These are phyloP conservation scores for Geosmithia putterillii DNA, from an alignment of 2,329 filamentous ascomycete genomes.

Conservation along the genomic window DNA sequence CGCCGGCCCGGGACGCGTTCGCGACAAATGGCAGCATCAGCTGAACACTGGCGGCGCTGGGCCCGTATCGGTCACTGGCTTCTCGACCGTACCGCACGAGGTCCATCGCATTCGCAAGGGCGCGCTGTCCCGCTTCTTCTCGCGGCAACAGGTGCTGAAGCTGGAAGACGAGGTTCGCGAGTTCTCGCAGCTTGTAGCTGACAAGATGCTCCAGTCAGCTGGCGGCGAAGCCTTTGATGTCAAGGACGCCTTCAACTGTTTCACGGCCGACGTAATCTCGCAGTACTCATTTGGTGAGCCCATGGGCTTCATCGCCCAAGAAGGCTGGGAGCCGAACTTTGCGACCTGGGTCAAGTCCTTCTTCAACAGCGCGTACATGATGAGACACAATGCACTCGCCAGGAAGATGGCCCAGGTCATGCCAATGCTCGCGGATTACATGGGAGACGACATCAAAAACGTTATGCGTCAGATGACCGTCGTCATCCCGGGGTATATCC, in stretches of 20 bases:
- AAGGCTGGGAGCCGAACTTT: conserved; percentile 23
- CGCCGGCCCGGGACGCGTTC: conserved; percentile 12
- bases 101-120: conserved; percentile 17
- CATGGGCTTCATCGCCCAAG: conserved; percentile 15
- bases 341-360: conserved; percentile 19
- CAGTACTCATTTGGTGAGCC: conserved; percentile 23
- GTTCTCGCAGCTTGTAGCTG: conserved; percentile 10
- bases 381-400: conserved; percentile 15
- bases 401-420: conserved; percentile 12
- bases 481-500: conserved; percentile 11
- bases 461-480: conserved; percentile 13
- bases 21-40: conserved; percentile 13
- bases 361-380: conserved; percentile 17
- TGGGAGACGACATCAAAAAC: conserved; percentile 10
- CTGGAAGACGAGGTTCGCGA: conserved; percentile 12
- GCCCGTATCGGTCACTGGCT: conserved; percentile 8
- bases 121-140: conserved; percentile 19
- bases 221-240: conserved; percentile 17
- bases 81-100: conserved; percentile 15
- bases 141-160: conserved; percentile 15
- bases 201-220: conserved; percentile 15
- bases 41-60: conserved; percentile 10
- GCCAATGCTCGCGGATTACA: conserved; percentile 11
- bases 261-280: conserved; percentile 24
- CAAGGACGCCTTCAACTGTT: conserved; percentile 22